These are phyloP conservation scores for Mucuna pruriens DNA, from an alignment of 306 rosid species.

Conservation along the genomic window DNA sequence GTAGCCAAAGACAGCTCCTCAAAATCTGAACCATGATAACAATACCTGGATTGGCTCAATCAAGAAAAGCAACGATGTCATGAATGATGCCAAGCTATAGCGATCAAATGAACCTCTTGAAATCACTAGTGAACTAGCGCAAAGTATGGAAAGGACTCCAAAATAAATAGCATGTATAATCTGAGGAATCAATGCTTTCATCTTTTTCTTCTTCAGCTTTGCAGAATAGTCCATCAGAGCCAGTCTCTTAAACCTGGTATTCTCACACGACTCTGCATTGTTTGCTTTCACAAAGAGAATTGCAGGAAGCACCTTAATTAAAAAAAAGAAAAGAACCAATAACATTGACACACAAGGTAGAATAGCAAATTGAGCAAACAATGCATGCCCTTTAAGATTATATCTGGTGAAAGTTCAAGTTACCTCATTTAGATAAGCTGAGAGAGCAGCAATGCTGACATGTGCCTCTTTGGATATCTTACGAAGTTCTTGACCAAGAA, in stretches of 20 bases:
- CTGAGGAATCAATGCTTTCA: constrained; percentile 92
- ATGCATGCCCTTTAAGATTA: neutral
- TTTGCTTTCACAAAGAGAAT: constrained; percentile 86
- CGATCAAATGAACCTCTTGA: constrained; percentile 62
- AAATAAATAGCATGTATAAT: constrained; percentile 68
- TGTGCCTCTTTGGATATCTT: constrained; percentile 72
- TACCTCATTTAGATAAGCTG: constrained; percentile 91
- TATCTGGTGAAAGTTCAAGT: neutral
- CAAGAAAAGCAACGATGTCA: constrained; percentile 76
- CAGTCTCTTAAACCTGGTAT: constrained; percentile 70
- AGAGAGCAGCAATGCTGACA: constrained; percentile 73
- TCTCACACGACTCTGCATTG: constrained; percentile 75
- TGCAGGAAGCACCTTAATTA: constrained; percentile 77
- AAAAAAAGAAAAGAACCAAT: neutral
- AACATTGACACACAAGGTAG: constrained; percentile 15
- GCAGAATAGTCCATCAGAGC: constrained; percentile 63
- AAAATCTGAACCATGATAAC: constrained; percentile 50
- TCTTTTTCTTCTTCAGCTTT: constrained; percentile 72
- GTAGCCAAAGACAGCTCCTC: constrained; percentile 59
- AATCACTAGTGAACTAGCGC: constrained; percentile 64
- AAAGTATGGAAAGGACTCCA: constrained; percentile 59
- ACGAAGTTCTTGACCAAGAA: constrained; percentile 74
- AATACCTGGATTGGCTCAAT: constrained; percentile 89
- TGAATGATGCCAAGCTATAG: constrained; percentile 65
- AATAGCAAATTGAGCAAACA: constrained; percentile 6